A percentile compares a stretch with the other conserved stretches of the same genome.
Evolutionary conservation across 768 basidiomycete genomes (phyloP).

Genomic region (Lentinula detonsa): DNA sequence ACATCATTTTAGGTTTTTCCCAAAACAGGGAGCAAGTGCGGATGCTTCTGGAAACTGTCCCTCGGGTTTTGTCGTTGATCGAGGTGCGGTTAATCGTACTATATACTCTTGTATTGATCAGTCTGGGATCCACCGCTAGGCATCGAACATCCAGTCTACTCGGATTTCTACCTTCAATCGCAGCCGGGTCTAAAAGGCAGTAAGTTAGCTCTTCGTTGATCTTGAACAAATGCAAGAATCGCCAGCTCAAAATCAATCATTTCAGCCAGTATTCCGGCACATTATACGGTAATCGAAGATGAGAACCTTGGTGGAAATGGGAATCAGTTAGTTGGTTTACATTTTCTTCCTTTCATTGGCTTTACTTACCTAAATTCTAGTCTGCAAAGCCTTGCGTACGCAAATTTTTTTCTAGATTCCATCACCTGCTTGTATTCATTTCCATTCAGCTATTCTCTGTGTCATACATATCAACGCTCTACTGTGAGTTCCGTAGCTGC

Average conservation of each 20-base stretch:
- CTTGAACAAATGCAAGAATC: too few species aligned
- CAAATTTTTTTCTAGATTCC: slow-evolving; percentile 18
- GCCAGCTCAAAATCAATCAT: not conserved
- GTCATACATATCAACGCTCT: slow-evolving; percentile 64
- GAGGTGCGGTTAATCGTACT: slow-evolving; percentile 9
- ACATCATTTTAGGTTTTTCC: slow-evolving; percentile 53
- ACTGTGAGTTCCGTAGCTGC: slow-evolving; percentile 30
- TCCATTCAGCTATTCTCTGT: slow-evolving; percentile 33
- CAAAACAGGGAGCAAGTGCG: slow-evolving; percentile 24
- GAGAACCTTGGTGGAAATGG: slow-evolving; percentile 16
- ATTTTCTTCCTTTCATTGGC: not conserved
- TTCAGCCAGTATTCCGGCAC: slow-evolving; percentile 49
- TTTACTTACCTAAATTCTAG: slow-evolving; percentile 17
- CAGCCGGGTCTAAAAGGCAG: slow-evolving; percentile 49
- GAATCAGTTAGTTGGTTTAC: slow-evolving; percentile 16
- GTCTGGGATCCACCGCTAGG: slow-evolving; percentile 25
- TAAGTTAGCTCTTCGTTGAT: slow-evolving; percentile 17
- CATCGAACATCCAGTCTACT: slow-evolving; percentile 48
- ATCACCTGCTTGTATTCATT: not conserved
- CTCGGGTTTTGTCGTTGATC: slow-evolving; percentile 61
- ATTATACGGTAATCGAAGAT: slow-evolving; percentile 47
- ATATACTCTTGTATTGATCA: slow-evolving; percentile 9
- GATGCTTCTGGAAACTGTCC: slow-evolving; percentile 55
- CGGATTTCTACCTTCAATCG: slow-evolving; percentile 59
- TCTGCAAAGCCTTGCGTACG: slow-evolving; percentile 43